Evolutionary conservation across 2,329 filamentous ascomycete species (phyloP).

Genomic region (Cladorrhinum sp.): DNA sequence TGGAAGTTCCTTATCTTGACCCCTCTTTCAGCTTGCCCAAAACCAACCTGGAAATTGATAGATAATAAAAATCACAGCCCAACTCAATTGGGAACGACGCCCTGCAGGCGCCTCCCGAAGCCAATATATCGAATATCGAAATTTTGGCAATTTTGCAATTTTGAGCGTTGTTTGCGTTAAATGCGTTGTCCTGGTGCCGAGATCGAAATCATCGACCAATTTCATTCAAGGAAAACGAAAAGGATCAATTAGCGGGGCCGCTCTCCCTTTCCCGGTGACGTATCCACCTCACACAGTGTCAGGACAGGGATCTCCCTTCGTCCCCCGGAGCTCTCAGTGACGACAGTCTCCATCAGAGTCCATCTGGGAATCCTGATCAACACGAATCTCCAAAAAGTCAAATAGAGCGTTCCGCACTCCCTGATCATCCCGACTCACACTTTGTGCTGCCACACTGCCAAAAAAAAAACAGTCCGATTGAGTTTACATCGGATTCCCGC

Average conservation of each 20-base stretch:
- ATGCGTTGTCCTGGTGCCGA: neutral
- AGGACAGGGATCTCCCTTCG: constrained; percentile 3
- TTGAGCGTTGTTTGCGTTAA: neutral
- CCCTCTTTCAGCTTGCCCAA: too few species aligned
- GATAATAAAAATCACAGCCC: neutral
- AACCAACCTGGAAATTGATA: neutral
- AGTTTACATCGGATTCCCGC: neutral
- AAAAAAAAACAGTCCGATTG: neutral
- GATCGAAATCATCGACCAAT: neutral
- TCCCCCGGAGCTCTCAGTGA: constrained; percentile 1
- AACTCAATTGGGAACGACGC: neutral
- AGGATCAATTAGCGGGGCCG: neutral
- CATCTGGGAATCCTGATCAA: neutral
- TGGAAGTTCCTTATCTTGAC: neutral
- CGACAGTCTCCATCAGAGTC: too few species aligned
- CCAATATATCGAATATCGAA: neutral
- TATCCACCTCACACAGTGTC: constrained; percentile 7
- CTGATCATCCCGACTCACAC: too few species aligned
- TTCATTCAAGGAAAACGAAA: neutral
- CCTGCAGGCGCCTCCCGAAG: neutral
- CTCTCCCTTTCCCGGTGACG: neutral
- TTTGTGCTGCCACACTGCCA: too few species aligned
- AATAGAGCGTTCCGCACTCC: constrained; percentile 1
- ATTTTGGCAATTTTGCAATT: neutral
- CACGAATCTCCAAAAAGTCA: constrained; percentile 5